Percentiles rank a stretch among this genome's conserved stretches.
Conservation (phyloP, 331 rosid species). For the Saraca asoca region DNA sequence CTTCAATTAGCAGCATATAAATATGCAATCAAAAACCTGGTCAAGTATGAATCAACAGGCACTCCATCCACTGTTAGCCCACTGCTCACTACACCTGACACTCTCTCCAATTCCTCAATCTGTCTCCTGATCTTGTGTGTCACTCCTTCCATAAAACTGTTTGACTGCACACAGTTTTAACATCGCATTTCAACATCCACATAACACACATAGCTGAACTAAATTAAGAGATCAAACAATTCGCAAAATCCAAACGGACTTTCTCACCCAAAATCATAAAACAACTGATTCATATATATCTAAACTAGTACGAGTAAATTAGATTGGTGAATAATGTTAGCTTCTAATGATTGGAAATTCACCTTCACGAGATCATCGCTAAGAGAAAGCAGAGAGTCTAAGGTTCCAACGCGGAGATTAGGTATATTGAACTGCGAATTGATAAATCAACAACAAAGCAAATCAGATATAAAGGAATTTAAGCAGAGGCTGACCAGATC, state of each 20-base stretch:
- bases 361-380: slow-evolving; percentile 92
- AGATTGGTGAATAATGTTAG: neutral
- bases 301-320: neutral
- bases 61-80: slow-evolving; percentile 82
- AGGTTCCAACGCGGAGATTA: slow-evolving; percentile 87
- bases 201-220: neutral
- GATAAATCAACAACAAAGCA: neutral
- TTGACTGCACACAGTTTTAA: slow-evolving; percentile 51
- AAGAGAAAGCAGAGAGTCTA: slow-evolving; percentile 89
- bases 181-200: slow-evolving; percentile 3
- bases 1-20: neutral
- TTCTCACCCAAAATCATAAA: neutral
- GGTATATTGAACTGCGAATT: slow-evolving; percentile 69
- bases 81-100: slow-evolving; percentile 59
- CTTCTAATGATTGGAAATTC: neutral
- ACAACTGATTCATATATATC: neutral
- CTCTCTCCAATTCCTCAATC: slow-evolving; percentile 83
- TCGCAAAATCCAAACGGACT: neutral
- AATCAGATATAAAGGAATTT: neutral
- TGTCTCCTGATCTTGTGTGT: slow-evolving; percentile 88
- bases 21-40: slow-evolving; percentile 44
- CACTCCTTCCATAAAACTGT: slow-evolving; percentile 80
- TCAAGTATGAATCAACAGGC: slow-evolving; percentile 85
- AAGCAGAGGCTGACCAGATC: slow-evolving; percentile 29
- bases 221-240: slow-evolving; percentile 16